Evolutionary conservation across 139 green algal species (phyloP).

Genomic region (Parachlorella kessleri): DNA sequence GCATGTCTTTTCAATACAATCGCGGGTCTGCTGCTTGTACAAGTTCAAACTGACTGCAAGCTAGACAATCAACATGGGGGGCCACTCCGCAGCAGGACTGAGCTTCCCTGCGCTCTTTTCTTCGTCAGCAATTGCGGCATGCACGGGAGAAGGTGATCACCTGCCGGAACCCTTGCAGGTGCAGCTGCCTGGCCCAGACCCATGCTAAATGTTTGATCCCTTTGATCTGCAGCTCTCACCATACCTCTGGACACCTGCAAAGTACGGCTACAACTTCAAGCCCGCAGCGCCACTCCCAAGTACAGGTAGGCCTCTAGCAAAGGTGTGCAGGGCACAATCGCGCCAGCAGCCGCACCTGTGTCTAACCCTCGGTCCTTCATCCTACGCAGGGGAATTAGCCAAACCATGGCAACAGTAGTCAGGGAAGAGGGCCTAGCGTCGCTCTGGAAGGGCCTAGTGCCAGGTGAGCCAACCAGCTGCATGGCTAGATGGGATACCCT

Average conservation of each 20-base stretch:
- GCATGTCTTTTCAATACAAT: no score
- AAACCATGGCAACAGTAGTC: slow-evolving; percentile 82
- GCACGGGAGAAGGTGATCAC: no score
- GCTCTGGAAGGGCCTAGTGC: slow-evolving; percentile 88
- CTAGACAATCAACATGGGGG: no score
- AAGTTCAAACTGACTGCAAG: no score
- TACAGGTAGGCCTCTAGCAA: slow-evolving; percentile 39
- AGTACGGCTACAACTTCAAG: slow-evolving; percentile 90
- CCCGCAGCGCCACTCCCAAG: slow-evolving; percentile 29
- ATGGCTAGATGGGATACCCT: neutral
- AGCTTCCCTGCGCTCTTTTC: no score
- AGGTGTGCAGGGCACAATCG: neutral
- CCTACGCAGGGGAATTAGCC: slow-evolving; percentile 70
- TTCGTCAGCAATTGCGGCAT: no score
- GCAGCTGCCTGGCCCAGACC: no score
- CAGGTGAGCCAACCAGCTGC: slow-evolving; percentile 47
- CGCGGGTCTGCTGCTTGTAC: no score
- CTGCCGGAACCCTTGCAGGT: no score
- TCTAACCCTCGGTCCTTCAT: neutral
- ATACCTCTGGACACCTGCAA: slow-evolving; percentile 95
- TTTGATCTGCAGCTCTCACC: no score
- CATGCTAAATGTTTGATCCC: no score
- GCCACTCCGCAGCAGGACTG: no score
- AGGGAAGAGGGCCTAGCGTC: slow-evolving; percentile 82
- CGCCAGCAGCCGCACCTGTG: neutral